These are phyloP conservation scores for Termitomyces eurrhizus DNA, from an alignment of 768 basidiomycete species.

Conservation along the genomic window DNA sequence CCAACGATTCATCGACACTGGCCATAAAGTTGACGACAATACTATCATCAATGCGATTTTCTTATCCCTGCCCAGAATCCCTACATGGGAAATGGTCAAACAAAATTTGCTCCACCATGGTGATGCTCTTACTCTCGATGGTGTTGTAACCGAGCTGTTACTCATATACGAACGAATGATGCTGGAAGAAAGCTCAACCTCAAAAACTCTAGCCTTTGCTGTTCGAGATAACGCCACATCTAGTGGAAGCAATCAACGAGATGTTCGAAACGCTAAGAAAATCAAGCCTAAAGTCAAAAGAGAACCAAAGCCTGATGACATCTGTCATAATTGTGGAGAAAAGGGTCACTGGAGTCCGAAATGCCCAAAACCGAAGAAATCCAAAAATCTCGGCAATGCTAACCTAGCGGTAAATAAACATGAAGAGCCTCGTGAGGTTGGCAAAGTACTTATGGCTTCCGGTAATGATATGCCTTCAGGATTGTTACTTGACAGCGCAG, in stretches of 20 bases:
- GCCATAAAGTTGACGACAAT: not conserved
- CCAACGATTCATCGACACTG: not conserved
- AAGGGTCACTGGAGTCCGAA: not conserved
- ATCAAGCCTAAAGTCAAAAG: not conserved
- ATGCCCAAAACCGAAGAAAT: not conserved
- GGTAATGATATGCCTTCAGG: too few relatives aligned
- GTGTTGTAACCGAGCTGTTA: not conserved
- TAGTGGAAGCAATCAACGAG: not conserved
- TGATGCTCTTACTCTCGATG: fast-evolving
- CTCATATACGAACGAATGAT: not conserved
- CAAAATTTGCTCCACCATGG: not conserved
- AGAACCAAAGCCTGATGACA: too few relatives aligned
- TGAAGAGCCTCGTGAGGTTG: too few relatives aligned
- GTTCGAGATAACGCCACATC: not conserved
- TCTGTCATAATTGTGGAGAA: too few relatives aligned
- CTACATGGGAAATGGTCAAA: not conserved
- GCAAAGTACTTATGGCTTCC: too few relatives aligned
- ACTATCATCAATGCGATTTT: not conserved
- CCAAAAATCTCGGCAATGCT: not conserved
- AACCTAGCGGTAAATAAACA: too few relatives aligned
- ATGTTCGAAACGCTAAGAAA: not conserved
- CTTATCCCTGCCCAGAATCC: not conserved
- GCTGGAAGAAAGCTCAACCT: not conserved
- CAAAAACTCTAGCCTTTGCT: not conserved
- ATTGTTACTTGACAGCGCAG: too few relatives aligned